Base-by-base conservation (phyloP, 1,284 basidiomycete species). In the Pulveroboletus sp. region DNA sequence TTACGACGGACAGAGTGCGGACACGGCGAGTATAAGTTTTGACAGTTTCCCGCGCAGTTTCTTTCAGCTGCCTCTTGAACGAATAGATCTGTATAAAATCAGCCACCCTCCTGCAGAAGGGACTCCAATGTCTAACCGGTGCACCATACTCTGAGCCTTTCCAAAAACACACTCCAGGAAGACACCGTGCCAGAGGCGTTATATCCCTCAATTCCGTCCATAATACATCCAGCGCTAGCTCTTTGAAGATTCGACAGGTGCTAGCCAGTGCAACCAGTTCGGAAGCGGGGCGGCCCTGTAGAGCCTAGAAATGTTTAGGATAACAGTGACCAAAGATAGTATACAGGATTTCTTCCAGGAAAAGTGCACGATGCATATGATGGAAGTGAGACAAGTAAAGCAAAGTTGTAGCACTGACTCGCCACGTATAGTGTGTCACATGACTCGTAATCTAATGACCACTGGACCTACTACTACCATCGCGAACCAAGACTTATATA, bases 171-270 rank as follows among this genome's bases (percentile, higher is more conserved):
- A 2, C 40, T 35, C 43, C 43, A 10, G 57, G 46, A n/a, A 62
- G 55, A 36, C 60, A 59, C 25, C 36, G 39, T 6, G 33, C 20
- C 18, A 62, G 39, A 10, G 61, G 58, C 4, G 51, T n/a, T n/a
- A 52, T 36, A 11, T 63, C 47, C 10, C 22, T 33, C 43, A 59
- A 24, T 14, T 59, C 56, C 7, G 55, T 49, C 60, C 60, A 62
- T 11, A 62, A 52, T 3, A 60, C 46, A 17, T 62, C 43, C 36
- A 62, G 28, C 0, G 57, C 61, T 12, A 46, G 49, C 8, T 52
- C 57, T 46, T 52, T 62, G 36, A 62, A 62, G 2, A 45, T 15
- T 5, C 25, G 49, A 25, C 60, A 62, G 1, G 61, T 63, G 17
- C 57, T 43, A 20, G 57, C 43, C 4, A 62, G 40, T 14, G 36